Percentiles rank a stretch among this genome's conserved stretches.
phyloP scores from a whole-genome alignment of 805 yeast species.

The Yamadazyma kitorensis region DNA sequence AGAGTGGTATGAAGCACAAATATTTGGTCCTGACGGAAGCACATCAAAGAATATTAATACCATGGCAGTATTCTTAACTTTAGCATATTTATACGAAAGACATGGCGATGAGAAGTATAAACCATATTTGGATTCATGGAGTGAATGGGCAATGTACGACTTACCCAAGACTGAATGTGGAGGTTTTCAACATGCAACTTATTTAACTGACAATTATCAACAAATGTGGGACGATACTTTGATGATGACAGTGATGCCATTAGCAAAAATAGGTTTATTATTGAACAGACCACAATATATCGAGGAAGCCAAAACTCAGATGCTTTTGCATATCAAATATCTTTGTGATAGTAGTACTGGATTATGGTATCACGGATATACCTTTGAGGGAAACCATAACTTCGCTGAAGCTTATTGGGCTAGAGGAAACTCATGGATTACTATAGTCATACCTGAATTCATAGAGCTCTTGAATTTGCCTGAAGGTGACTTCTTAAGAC shows the following conservation, averaged over 20 bases:
- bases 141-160: slow-evolving; percentile 31
- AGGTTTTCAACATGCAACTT: slow-evolving; percentile 34
- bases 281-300: slow-evolving; percentile 27
- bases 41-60: slow-evolving; percentile 34
- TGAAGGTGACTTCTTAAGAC: slow-evolving; percentile 25
- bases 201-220: slow-evolving; percentile 23
- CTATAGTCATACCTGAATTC: slow-evolving; percentile 35
- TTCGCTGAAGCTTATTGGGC: slow-evolving; percentile 33
- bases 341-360: slow-evolving; percentile 28
- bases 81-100: slow-evolving; percentile 27
- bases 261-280: slow-evolving; percentile 29
- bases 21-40: slow-evolving; percentile 26
- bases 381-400: slow-evolving; percentile 23
- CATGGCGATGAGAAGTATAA: slow-evolving; percentile 14
- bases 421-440: slow-evolving; percentile 35
- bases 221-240: slow-evolving; percentile 32
- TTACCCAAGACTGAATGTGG: slow-evolving; percentile 29
- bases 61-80: slow-evolving; percentile 31
- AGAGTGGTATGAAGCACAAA: slow-evolving; percentile 27
- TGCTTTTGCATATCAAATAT: slow-evolving; percentile 29
- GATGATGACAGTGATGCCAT: slow-evolving; percentile 37
- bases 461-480: slow-evolving; percentile 26
- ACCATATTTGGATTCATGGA: slow-evolving; percentile 32
- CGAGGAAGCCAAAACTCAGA: slow-evolving; percentile 32
- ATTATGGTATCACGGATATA: slow-evolving; percentile 33